Evolutionary conservation across 805 yeast genomes (phyloP).

Genomic region (Myxozyma geophila): DNA sequence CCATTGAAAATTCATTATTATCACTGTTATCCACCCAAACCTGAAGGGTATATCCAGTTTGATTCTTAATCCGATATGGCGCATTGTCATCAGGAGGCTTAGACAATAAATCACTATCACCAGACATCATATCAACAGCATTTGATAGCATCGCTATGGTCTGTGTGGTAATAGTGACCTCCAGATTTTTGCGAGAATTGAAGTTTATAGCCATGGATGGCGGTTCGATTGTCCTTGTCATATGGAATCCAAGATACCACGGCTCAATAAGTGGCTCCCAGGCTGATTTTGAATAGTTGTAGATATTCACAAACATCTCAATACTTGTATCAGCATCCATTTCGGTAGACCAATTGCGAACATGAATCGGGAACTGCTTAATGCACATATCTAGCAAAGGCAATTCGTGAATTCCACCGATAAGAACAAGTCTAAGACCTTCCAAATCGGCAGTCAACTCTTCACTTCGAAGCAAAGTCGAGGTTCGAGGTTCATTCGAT

Average conservation of each 20-base stretch:
- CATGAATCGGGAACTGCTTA: constrained; percentile 67
- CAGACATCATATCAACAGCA: constrained; percentile 47
- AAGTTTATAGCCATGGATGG: constrained; percentile 64
- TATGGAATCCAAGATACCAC: constrained; percentile 69
- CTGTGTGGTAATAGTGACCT: constrained; percentile 78
- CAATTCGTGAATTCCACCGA: constrained; percentile 89
- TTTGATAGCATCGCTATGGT: constrained; percentile 78
- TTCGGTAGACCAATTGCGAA: constrained; percentile 86
- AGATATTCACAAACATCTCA: constrained; percentile 71
- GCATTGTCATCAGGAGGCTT: constrained; percentile 76
- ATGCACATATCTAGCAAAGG: constrained; percentile 82
- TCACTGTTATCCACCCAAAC: constrained; percentile 72
- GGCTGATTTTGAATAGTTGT: constrained; percentile 84
- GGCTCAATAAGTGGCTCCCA: constrained; percentile 96
- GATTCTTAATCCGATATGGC: constrained; percentile 80
- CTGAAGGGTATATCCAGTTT: constrained; percentile 81
- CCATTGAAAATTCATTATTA: constrained; percentile 40
- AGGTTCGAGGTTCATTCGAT: background rate
- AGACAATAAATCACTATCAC: constrained; percentile 41
- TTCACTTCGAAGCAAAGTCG: constrained; percentile 66
- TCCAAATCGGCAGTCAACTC: constrained; percentile 66
- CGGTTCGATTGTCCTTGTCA: constrained; percentile 49
- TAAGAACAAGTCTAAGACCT: constrained; percentile 78
- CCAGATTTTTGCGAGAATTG: constrained; percentile 75
- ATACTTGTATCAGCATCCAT: constrained; percentile 69